Base-by-base conservation (phyloP, 2,329 filamentous ascomycete species). In the Fusarium papillatum region DNA sequence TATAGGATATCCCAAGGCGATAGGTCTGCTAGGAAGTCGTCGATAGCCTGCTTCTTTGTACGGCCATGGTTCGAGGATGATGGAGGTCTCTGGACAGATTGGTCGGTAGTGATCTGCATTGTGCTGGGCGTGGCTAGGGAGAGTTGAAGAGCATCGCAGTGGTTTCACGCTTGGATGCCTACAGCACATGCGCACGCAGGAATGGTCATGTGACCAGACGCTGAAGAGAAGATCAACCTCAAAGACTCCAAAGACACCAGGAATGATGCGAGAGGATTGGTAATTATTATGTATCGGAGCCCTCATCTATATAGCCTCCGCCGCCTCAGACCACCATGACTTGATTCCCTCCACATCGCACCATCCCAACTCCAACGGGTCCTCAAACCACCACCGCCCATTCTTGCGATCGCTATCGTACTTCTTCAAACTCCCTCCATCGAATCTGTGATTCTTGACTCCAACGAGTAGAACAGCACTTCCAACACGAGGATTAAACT, bases 381-480 rank as follows among this genome's bases (percentile, higher is more conserved):
- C 81, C 77, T 88, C 84, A 62, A 87, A 87, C 89, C 89, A 90
- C 89, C 89, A 91, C 16, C 72, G 78, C 3, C 77, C 78, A 39
- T 77, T 75, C 48, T 79, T 79, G 38, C 74, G 75, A 70, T 87
- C 85, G 69, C 85, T 87, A 17, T 82, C 83, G 60, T 87, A 87
- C 76, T 87, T 87, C 75, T 87, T 87, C 62, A 87, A 70, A 38
- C 84, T 85, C 0, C 85, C 85, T 1, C 85, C 85, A 19, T 91
- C 89, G 68, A 88, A 90, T 2, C 85, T 80, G 62, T 91, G 90
- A 38, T 91, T 91, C 82, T 91, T 91, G 3, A 90, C 89, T 0
- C 89, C 89, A 0, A 88, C 83, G 1, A 91, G 80, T 6, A 91
- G 73, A 1, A 91, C 87, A 0, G 86, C 86, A 63, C 85, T 88